Evolutionary conservation across 768 basidiomycete genomes (phyloP).

Genomic region (Trametes punicea): DNA sequence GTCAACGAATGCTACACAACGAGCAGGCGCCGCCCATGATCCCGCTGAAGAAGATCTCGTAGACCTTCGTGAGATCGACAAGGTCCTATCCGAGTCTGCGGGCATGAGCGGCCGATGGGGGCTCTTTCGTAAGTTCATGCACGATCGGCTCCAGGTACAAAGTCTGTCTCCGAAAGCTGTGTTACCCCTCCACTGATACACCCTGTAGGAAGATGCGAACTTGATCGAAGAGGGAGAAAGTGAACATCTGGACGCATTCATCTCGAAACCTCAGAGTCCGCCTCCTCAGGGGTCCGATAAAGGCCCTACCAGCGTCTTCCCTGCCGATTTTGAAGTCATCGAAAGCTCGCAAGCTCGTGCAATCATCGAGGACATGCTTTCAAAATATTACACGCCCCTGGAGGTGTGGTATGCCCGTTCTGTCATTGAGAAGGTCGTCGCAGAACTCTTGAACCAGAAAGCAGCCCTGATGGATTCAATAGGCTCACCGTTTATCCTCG

Average conservation of each 20-base stretch:
- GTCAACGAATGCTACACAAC: background rate
- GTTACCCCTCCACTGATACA: background rate
- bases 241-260: background rate
- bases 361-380: slow-evolving; percentile 64
- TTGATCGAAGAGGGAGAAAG: slow-evolving; percentile 14
- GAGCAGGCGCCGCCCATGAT: background rate
- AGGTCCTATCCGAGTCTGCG: slow-evolving; percentile 80
- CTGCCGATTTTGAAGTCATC: slow-evolving; percentile 31
- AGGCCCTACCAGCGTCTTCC: background rate
- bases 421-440: slow-evolving; percentile 79
- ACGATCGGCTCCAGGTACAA: slow-evolving; percentile 65
- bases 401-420: slow-evolving; percentile 90
- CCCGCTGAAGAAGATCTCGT: slow-evolving; percentile 50
- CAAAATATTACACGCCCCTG: slow-evolving; percentile 79
- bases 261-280: too few relatives aligned
- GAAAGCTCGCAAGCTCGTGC: slow-evolving; percentile 51
- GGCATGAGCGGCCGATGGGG: slow-evolving; percentile 92
- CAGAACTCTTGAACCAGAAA: background rate
- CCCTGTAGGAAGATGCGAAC: slow-evolving; percentile 24
- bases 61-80: slow-evolving; percentile 91
- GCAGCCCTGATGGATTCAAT: background rate
- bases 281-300: background rate
- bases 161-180: background rate
- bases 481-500: slow-evolving; percentile 88
- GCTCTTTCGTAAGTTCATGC: slow-evolving; percentile 83